These are phyloP conservation scores for Parietaria judaica DNA, from an alignment of 306 rosid genomes.

Conservation along the genomic window DNA sequence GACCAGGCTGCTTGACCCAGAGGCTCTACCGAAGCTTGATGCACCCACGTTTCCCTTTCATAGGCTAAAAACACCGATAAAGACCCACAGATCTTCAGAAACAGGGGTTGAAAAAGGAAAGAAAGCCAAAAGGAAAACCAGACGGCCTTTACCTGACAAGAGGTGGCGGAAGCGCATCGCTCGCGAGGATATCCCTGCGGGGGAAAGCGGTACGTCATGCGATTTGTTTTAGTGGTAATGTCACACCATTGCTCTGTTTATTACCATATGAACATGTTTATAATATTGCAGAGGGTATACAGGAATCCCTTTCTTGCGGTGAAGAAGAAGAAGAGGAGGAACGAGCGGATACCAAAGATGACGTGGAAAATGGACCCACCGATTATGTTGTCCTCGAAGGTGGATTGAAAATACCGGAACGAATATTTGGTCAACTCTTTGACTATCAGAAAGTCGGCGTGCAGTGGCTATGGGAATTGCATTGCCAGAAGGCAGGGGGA, in stretches of 20 bases:
- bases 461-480: slow-evolving; percentile 99
- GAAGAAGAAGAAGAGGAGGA: slow-evolving; percentile 47
- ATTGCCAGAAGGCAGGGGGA: slow-evolving; percentile 98
- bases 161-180: slow-evolving; percentile 65
- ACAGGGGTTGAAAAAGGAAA: slow-evolving; percentile 27
- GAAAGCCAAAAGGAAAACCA: slow-evolving; percentile 36
- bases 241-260: background rate
- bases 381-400: slow-evolving; percentile 73
- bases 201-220: slow-evolving; percentile 49
- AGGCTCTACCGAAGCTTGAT: slow-evolving; percentile 71
- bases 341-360: slow-evolving; percentile 38
- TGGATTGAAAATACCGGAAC: slow-evolving; percentile 69
- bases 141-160: slow-evolving; percentile 80
- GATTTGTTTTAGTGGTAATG: background rate
- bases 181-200: slow-evolving; percentile 42
- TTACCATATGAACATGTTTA: slow-evolving; percentile 15
- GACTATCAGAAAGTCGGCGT: slow-evolving; percentile 97
- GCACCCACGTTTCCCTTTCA: slow-evolving; percentile 74
- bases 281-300: slow-evolving; percentile 43
- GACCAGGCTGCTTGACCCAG: slow-evolving; percentile 66
- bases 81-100: slow-evolving; percentile 35
- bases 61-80: slow-evolving; percentile 52
- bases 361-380: slow-evolving; percentile 43
- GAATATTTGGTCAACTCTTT: slow-evolving; percentile 67
- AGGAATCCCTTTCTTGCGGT: slow-evolving; percentile 33